Percentiles rank a stretch among this genome's conserved stretches.
Evolutionary conservation across 768 basidiomycete genomes (phyloP).

Genomic region (Dentipellis fragilis): DNA sequence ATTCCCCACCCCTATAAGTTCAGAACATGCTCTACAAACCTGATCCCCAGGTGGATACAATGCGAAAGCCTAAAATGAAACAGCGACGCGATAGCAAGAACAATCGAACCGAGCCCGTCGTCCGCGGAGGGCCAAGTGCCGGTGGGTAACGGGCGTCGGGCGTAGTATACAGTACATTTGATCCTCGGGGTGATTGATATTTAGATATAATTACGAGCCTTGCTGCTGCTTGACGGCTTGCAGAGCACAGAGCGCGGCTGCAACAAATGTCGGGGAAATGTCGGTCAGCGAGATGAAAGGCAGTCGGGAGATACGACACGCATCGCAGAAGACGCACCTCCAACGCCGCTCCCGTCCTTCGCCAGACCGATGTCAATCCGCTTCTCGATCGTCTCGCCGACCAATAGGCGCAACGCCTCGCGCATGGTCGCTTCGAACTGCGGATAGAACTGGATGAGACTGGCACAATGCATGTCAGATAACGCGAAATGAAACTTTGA

Average conservation of each 20-base stretch:
- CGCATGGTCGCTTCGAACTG: slow-evolving; percentile 69
- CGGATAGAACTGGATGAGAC: slow-evolving; percentile 89
- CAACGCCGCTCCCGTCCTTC: slow-evolving; percentile 95
- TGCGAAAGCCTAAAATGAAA: not conserved
- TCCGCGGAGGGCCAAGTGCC: too few relatives aligned
- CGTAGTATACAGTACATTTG: not conserved
- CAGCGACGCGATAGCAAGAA: not conserved
- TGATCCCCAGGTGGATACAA: too few relatives aligned
- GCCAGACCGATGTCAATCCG: slow-evolving; percentile 83
- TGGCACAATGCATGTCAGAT: slow-evolving; percentile 18
- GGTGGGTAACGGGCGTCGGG: not conserved
- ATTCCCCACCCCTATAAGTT: too few relatives aligned
- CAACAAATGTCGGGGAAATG: not conserved
- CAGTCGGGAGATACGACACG: slow-evolving; percentile 2
- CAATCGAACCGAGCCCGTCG: too few relatives aligned
- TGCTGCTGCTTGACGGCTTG: slow-evolving; percentile 55
- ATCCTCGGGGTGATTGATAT: not conserved
- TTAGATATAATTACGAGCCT: not conserved
- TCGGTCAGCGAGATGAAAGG: too few relatives aligned
- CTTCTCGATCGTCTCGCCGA: slow-evolving; percentile 75
- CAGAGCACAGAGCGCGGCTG: slow-evolving; percentile 83
- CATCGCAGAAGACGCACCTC: slow-evolving; percentile 51
- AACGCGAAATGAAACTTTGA: not conserved
- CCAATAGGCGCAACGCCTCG: slow-evolving; percentile 59
- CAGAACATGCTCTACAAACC: too few relatives aligned